phyloP scores from a whole-genome alignment of 768 basidiomycete species.

The Porpolomopsis calyptriformis region DNA sequence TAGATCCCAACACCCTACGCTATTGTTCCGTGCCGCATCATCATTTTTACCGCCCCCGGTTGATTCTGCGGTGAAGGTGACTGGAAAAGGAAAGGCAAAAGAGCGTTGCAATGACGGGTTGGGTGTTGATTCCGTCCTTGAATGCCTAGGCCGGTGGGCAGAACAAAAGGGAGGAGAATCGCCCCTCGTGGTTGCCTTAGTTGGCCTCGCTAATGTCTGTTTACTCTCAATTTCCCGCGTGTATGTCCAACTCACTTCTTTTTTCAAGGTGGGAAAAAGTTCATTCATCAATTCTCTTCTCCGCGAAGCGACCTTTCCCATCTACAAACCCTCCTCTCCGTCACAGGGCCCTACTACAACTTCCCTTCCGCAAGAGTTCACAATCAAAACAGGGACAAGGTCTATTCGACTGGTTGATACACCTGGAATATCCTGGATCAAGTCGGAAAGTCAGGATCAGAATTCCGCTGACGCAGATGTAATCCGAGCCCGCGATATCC shows the following conservation, averaged over 20 bases:
- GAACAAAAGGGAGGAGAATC: constrained; percentile 35
- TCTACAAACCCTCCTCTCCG: constrained; percentile 46
- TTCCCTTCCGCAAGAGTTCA: constrained; percentile 51
- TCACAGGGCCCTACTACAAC: constrained; percentile 65
- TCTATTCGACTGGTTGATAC: constrained; percentile 71
- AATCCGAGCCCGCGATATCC: constrained; percentile 55
- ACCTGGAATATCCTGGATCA: constrained; percentile 64
- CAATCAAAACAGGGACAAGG: constrained; percentile 35
- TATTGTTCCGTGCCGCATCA: constrained; percentile 66
- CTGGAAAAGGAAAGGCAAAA: constrained; percentile 39
- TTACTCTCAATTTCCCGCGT: constrained; percentile 4
- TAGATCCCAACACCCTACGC: constrained; percentile 47
- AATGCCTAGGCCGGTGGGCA: constrained; percentile 38
- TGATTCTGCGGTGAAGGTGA: constrained; percentile 17
- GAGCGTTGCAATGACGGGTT: constrained; percentile 43
- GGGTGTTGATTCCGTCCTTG: constrained; percentile 44
- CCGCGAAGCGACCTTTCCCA: constrained; percentile 36
- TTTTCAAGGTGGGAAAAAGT: constrained; percentile 66
- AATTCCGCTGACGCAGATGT: constrained; percentile 27
- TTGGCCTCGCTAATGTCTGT: constrained; percentile 76
- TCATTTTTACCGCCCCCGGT: constrained; percentile 43
- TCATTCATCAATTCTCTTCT: constrained; percentile 74
- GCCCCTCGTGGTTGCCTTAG: constrained; percentile 61
- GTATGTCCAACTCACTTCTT: constrained; percentile 5
- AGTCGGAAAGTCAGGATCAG: constrained; percentile 7